Evolutionary conservation across 306 rosid species (phyloP), one percentile per base, ranked within the genome.

Genomic region (Trifolium pratense): DNA sequence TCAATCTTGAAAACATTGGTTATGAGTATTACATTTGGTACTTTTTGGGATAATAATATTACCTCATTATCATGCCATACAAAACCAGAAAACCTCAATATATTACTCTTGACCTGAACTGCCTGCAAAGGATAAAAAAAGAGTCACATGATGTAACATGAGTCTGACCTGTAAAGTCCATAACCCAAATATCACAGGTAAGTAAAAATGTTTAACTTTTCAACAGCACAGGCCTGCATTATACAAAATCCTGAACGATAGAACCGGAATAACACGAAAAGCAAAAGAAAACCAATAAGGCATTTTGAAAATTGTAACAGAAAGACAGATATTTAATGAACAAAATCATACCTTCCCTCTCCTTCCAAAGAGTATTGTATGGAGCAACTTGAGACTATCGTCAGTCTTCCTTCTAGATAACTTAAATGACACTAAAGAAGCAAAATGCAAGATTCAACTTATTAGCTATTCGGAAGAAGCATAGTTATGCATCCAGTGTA

Each of bases 11-110:
- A 4, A 31, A 31, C 13, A 40, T 40, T 12, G 13, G 14, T 40
- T 53, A 48, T 1, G 45, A 64, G 70, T 25, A 64, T 49, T 20
- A 64, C 14, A 63, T 32, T 43, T 34, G 16, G 25, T 70, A 11
- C 16, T 39, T 66, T 12, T 29, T 57, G 14, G 52, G 15, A 52
- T 46, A 49, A 77, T 31, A 79, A 68, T 88, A 71, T 88, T 84
- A 90, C 97, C 96, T 95, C 92, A 79, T 88, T 88, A 69, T 82
- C 93, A 77, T 57, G 92, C 99, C 99, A 95, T 56, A 87, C 97
- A 74, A 95, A 95, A 79, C 99, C 99, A 75, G 99, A 95, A 87
- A 95, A 95, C 83, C 93, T 80, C 34, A 84, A 90, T 78, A 95
- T 91, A 84, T 95, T 91, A 79, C 86, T 87, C 89, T 95, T 95